These are phyloP conservation scores for Trypanosoma cruzi DNA, from an alignment of 208 protist species.

Conservation along the genomic window DNA sequence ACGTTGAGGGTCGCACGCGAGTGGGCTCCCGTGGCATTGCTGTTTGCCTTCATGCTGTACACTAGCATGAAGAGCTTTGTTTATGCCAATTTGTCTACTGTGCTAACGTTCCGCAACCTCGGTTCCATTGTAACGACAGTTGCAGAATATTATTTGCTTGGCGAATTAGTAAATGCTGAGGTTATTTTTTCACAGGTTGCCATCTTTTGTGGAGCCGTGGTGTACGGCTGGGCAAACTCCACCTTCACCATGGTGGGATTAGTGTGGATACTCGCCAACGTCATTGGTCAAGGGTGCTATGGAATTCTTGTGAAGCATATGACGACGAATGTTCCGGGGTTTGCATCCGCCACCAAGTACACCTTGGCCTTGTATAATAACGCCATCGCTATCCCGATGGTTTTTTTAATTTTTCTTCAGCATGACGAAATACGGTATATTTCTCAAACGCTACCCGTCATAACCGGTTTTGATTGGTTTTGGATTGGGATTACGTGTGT, in stretches of 20 bases:
- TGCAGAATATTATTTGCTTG: constrained; percentile 34
- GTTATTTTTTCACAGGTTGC: constrained; percentile 36
- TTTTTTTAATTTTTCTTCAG: no score
- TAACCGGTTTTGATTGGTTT: constrained; percentile 29
- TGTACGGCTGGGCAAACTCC: constrained; percentile 27
- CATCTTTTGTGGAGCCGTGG: constrained; percentile 33
- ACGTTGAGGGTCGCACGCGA: background rate
- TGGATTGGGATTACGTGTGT: constrained; percentile 31
- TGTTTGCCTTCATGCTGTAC: constrained; percentile 46
- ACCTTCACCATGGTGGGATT: constrained; percentile 27
- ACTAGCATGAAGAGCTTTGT: constrained; percentile 46
- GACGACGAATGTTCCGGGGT: constrained; percentile 21
- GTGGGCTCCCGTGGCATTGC: constrained; percentile 35
- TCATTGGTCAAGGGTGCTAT: constrained; percentile 32
- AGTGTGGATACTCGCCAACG: constrained; percentile 35
- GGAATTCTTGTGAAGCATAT: constrained; percentile 37
- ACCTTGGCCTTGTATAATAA: constrained; percentile 46
- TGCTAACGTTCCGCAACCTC: constrained; percentile 36
- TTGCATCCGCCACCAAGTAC: constrained; percentile 35
- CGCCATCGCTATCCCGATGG: constrained; percentile 26
- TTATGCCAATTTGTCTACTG: constrained; percentile 34
- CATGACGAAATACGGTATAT: no score
- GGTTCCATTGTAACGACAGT: constrained; percentile 40
- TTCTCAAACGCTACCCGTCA: no score
- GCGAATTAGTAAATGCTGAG: constrained; percentile 25